phyloP scores from a whole-genome alignment of 345 rosid species.

The Gossypium rotundifolium region DNA sequence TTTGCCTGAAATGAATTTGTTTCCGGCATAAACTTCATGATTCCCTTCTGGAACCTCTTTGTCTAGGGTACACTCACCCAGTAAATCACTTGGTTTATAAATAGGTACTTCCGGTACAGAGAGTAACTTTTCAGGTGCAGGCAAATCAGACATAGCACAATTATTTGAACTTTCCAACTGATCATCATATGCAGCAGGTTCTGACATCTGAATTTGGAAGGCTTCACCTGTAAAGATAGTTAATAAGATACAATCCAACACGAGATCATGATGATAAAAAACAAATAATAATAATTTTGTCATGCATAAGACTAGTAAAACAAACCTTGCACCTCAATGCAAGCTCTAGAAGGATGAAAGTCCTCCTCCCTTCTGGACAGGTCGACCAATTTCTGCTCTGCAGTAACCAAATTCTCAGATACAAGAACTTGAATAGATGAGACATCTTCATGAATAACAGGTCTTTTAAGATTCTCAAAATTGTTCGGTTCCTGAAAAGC shows the following conservation, averaged over 20 bases:
- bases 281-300: not conserved
- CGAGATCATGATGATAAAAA: not conserved
- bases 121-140: conserved; percentile 78
- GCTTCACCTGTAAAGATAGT: conserved; percentile 28
- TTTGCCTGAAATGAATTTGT: conserved; percentile 50
- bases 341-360: conserved; percentile 20
- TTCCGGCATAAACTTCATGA: conserved; percentile 35
- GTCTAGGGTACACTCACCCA: conserved; percentile 56
- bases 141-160: conserved; percentile 35
- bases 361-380: conserved; percentile 17
- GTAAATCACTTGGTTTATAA: conserved; percentile 39
- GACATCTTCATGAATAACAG: conserved; percentile 19
- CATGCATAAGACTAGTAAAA: conserved; percentile 15
- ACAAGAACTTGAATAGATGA: conserved; percentile 13
- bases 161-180: conserved; percentile 32
- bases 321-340: conserved; percentile 44
- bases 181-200: conserved; percentile 30
- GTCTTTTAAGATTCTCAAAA: conserved; percentile 18
- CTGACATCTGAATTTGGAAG: conserved; percentile 29
- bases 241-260: conserved; percentile 2
- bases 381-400: conserved; percentile 15
- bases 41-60: conserved; percentile 36
- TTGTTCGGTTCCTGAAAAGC: conserved; percentile 23
- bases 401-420: conserved; percentile 11
- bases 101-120: conserved; percentile 41